Conservation (phyloP, 2,329 filamentous ascomycete species). For the Phialophora macrospora region DNA sequence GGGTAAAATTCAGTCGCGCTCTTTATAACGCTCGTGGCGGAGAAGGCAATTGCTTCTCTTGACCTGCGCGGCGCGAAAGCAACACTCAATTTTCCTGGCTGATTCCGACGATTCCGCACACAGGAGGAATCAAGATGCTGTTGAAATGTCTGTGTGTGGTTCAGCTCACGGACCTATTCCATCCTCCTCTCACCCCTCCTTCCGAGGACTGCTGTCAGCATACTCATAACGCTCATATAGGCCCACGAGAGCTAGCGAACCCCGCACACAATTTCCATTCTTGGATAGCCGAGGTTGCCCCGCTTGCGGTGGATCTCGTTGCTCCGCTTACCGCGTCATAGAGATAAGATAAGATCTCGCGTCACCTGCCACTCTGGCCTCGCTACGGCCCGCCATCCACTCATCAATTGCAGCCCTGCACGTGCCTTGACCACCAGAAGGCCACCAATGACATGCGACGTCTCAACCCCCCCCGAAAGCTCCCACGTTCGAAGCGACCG, state of each 20-base stretch:
- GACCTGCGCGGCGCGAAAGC: background rate
- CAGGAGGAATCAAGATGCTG: background rate
- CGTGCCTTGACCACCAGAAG: background rate
- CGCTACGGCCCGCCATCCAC: background rate
- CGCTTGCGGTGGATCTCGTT: background rate
- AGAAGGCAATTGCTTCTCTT: background rate
- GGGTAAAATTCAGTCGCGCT: background rate
- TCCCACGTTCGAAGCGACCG: background rate
- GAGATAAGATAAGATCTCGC: background rate
- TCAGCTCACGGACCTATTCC: background rate
- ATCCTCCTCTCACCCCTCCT: background rate
- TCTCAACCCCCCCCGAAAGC: background rate
- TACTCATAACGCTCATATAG: background rate
- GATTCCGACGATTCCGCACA: background rate
- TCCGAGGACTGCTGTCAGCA: background rate
- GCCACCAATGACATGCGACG: background rate
- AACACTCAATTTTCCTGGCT: background rate
- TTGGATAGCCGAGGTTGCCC: background rate
- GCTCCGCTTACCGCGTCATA: background rate
- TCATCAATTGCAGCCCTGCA: background rate
- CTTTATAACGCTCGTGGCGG: background rate
- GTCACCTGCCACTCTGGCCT: background rate
- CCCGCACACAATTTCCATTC: background rate
- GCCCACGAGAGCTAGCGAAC: background rate
- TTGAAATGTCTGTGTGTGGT: background rate